Percentiles rank a stretch among this genome's conserved stretches.
These are phyloP conservation scores for Gelatoporia subvermispora DNA, from an alignment of 768 basidiomycete genomes.

Conservation along the genomic window DNA sequence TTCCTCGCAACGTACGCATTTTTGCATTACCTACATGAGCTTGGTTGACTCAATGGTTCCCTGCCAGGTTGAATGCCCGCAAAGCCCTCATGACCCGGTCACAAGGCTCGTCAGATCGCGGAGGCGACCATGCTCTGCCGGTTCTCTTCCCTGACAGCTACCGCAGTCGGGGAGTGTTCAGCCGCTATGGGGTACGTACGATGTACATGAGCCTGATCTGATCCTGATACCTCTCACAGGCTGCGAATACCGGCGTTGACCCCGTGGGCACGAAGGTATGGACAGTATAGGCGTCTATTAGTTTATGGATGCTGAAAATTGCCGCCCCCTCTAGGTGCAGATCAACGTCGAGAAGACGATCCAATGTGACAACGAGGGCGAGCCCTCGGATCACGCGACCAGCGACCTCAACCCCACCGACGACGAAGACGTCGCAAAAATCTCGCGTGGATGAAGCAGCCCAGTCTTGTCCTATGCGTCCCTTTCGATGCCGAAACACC, in stretches of 20 bases:
- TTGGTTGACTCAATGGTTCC: not conserved
- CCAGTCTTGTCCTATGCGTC: too few relatives aligned
- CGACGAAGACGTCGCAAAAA: too few relatives aligned
- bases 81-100: conserved; percentile 9
- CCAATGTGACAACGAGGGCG: conserved; percentile 17
- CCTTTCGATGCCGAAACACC: too few relatives aligned
- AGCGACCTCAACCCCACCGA: too few relatives aligned
- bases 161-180: not conserved
- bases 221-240: not conserved
- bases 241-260: conserved; percentile 4
- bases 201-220: not conserved
- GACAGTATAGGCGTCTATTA: not conserved
- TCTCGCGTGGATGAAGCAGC: too few relatives aligned
- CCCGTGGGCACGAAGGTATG: conserved; percentile 10
- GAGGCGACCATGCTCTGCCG: conserved; percentile 10
- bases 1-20: conserved; percentile 24
- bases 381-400: too few relatives aligned
- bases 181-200: conserved; percentile 9
- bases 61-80: conserved; percentile 20
- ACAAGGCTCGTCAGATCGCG: conserved; percentile 10
- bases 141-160: conserved; percentile 12
- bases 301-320: too few relatives aligned
- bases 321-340: conserved; percentile 10
- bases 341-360: conserved; percentile 25
- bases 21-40: not conserved